Evolutionary conservation across 1,284 basidiomycete species (phyloP).

Genomic region (Papiliotrema terrestris): DNA sequence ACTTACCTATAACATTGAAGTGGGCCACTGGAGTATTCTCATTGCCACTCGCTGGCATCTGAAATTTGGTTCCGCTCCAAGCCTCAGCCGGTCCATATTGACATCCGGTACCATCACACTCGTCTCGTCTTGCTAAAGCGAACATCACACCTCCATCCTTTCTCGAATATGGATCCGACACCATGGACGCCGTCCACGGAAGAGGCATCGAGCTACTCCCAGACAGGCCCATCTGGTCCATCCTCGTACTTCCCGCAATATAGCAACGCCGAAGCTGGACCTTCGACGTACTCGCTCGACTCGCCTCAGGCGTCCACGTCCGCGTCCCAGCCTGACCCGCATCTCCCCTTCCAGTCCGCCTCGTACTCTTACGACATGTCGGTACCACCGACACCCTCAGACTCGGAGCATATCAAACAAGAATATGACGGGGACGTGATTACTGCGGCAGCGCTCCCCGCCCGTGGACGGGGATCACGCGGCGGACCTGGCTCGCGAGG

Average conservation of each 20-base stretch:
- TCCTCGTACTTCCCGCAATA: not conserved
- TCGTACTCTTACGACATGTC: not conserved
- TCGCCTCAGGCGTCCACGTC: not conserved
- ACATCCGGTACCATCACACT: no score
- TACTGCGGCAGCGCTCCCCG: no score
- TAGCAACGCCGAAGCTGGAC: conserved; percentile 3
- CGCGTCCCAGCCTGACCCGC: not conserved
- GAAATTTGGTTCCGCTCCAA: not conserved
- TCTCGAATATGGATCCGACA: not conserved
- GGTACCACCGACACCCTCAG: not conserved
- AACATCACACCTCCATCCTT: not conserved
- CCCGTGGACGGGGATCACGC: conserved; percentile 3
- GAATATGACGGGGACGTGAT: no score
- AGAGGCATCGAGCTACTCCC: not conserved
- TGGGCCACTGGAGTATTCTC: no score
- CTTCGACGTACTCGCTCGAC: conserved; percentile 8
- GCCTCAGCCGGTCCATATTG: not conserved
- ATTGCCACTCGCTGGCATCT: no score
- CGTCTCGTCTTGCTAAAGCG: no score
- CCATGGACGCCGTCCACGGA: not conserved
- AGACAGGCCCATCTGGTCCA: not conserved
- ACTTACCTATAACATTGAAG: no score
- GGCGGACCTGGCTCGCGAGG: conserved; percentile 1
- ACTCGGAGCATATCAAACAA: not conserved
- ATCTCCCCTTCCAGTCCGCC: not conserved